Evolutionary conservation across 2,329 filamentous ascomycete species (phyloP), one percentile per base, ranked within the genome.

Genomic region (Paecilomyces niveus): DNA sequence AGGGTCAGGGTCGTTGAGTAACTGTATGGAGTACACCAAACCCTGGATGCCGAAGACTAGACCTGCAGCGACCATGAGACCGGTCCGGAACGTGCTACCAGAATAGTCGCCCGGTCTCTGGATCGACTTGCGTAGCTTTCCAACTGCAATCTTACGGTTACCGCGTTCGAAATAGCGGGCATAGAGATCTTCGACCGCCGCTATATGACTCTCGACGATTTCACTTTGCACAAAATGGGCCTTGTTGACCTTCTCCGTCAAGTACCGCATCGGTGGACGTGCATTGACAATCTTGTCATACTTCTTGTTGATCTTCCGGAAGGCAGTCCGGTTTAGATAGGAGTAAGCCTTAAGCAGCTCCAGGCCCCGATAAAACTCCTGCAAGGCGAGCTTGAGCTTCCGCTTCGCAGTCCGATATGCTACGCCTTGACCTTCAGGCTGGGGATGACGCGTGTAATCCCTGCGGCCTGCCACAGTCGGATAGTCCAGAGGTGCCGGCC

Each of bases 231-330:
- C 93, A 68, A 99, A 99, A 82, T 90, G 91, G 1, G 92, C 84
- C 62, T 88, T 87, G 76, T 90, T 93, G 66, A 99, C 92, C 70
- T 93, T 93, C 65, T 97, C 92, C 32, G 87, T 88, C 84, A 97
- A 89, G 73, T 93, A 97, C 29, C 88, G 84, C 69, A 89, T 83
- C 0, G 88, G 83, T 0, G 90, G 90, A 10, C 88, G 84, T 49
- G 91, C 88, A 65, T 92, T 85, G 58, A 92, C 85, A 1, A 89
- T 85, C 76, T 97, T 99, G 80, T 97, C 92, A 71, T 95, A 97
- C 75, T 99, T 99, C 74, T 99, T 99, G 76, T 96, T 97, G 70
- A 99, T 91, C 74, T 99, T 99, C 32, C 92, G 87, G 69, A 97
- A 97, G 0, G 92, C 94, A 0, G 91, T 96, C 54, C 91, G 85